Evolutionary conservation across 1,139 yeast genomes (phyloP).

Genomic region (Barnettozyma hawaiiensis): DNA sequence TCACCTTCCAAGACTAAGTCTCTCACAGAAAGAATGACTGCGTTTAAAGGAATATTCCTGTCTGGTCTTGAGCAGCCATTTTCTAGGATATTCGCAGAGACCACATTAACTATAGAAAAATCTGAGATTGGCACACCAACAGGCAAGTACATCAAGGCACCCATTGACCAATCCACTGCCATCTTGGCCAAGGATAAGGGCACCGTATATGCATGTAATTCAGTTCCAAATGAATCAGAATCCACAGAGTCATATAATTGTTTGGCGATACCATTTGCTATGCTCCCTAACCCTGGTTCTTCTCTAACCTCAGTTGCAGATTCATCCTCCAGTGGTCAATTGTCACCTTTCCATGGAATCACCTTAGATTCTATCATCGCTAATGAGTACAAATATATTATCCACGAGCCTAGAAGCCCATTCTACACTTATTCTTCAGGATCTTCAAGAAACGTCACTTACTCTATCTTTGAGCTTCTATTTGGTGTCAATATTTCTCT

Average conservation of each 20-base stretch:
- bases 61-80: conserved; percentile 55
- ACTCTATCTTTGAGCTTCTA: conserved; percentile 10
- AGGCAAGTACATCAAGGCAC: conserved; percentile 8
- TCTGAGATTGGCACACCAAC: background rate
- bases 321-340: conserved; percentile 47
- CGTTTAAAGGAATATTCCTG: conserved; percentile 46
- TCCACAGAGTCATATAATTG: background rate
- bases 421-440: conserved; percentile 34
- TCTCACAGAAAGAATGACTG: conserved; percentile 50
- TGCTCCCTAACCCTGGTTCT: conserved; percentile 24
- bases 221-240: background rate
- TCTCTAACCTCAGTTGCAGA: conserved; percentile 34
- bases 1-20: conserved; percentile 43
- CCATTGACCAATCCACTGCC: conserved; percentile 7
- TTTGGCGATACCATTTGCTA: conserved; percentile 1
- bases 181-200: background rate
- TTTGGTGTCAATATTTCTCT: conserved; percentile 29
- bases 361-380: conserved; percentile 33
- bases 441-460: conserved; percentile 4
- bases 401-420: conserved; percentile 36
- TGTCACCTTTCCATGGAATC: conserved; percentile 42
- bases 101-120: background rate
- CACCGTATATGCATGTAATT: conserved; percentile 4
- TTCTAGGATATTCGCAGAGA: conserved; percentile 1
- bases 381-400: conserved; percentile 44